phyloP scores from a whole-genome alignment of 495 filamentous ascomycete genomes.

The Aspergillus steynii region DNA sequence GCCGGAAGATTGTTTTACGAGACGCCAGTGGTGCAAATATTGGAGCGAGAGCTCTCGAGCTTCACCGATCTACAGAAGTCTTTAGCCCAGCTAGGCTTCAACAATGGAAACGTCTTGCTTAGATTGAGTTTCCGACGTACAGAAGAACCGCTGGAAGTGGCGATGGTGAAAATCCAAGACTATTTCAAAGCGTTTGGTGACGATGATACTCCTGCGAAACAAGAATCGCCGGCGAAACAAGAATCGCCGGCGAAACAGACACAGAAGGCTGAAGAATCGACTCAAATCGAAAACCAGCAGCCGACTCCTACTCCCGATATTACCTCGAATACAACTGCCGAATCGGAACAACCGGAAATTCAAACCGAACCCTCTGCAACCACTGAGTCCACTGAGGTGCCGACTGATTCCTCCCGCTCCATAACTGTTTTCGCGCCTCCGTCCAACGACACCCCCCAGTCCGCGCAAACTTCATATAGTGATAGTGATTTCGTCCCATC shows the following conservation, averaged over 20 bases:
- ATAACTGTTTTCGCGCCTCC: slow-evolving; percentile 78
- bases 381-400: slow-evolving; percentile 18
- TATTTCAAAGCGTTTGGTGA: slow-evolving; percentile 58
- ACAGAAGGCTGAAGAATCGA: slow-evolving; percentile 19
- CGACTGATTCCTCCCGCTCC: slow-evolving; percentile 39
- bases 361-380: slow-evolving; percentile 22
- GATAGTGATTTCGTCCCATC: slow-evolving; percentile 80
- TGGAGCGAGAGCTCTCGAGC: slow-evolving; percentile 72
- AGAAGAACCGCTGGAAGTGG: slow-evolving; percentile 77
- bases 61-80: slow-evolving; percentile 86
- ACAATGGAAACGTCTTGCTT: slow-evolving; percentile 75
- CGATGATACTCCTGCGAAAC: slow-evolving; percentile 25
- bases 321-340: slow-evolving; percentile 9
- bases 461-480: slow-evolving; percentile 62
- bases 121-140: slow-evolving; percentile 73
- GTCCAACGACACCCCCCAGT: slow-evolving; percentile 67
- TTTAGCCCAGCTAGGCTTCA: slow-evolving; percentile 82
- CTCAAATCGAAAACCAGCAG: slow-evolving; percentile 16
- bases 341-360: slow-evolving; percentile 26
- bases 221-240: slow-evolving; percentile 15
- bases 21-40: slow-evolving; percentile 76
- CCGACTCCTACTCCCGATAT: slow-evolving; percentile 8
- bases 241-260: slow-evolving; percentile 14
- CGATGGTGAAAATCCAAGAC: slow-evolving; percentile 74
- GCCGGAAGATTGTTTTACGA: slow-evolving; percentile 83